These are phyloP conservation scores for Tricholoma bakamatsutake DNA, from an alignment of 768 basidiomycete genomes.

Conservation along the genomic window DNA sequence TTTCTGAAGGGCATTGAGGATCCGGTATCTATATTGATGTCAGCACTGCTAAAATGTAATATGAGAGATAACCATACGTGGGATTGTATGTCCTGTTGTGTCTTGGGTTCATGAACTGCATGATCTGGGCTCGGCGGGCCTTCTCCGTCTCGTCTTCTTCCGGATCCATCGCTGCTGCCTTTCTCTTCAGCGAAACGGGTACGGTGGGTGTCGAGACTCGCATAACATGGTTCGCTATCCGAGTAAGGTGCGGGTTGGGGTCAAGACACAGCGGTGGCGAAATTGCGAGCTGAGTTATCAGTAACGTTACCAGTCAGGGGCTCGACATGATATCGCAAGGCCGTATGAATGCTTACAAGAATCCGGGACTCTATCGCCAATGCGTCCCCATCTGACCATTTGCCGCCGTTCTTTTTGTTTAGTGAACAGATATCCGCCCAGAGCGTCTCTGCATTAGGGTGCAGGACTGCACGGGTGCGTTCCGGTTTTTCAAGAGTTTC, in stretches of 20 bases:
- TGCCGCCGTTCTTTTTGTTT: conserved; percentile 49
- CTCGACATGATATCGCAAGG: not conserved
- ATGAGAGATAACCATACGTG: conserved; percentile 30
- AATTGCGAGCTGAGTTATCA: conserved; percentile 54
- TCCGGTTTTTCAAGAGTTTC: conserved; percentile 56
- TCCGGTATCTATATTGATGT: conserved; percentile 39
- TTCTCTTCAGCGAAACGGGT: conserved; percentile 71
- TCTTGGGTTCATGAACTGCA: conserved; percentile 73
- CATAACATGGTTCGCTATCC: conserved; percentile 70
- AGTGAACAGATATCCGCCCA: conserved; percentile 75
- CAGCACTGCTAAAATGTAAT: conserved; percentile 1
- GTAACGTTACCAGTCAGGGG: not conserved
- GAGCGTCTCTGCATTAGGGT: conserved; percentile 70
- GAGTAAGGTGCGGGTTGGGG: conserved; percentile 70
- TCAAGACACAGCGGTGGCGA: conserved; percentile 73
- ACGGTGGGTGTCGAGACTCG: conserved; percentile 69
- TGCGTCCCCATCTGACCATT: conserved; percentile 68
- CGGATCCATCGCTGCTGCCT: conserved; percentile 60
- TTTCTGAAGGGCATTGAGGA: conserved; percentile 46
- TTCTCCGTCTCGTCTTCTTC: conserved; percentile 77
- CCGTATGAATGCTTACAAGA: conserved; percentile 42
- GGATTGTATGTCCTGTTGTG: conserved; percentile 42
- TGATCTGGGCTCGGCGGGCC: conserved; percentile 64
- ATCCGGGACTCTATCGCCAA: conserved; percentile 71
- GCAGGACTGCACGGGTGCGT: conserved; percentile 66